Percentiles rank a stretch among this genome's conserved stretches.
phyloP scores from a whole-genome alignment of 768 basidiomycete genomes.

The Kwoniella shandongensis region DNA sequence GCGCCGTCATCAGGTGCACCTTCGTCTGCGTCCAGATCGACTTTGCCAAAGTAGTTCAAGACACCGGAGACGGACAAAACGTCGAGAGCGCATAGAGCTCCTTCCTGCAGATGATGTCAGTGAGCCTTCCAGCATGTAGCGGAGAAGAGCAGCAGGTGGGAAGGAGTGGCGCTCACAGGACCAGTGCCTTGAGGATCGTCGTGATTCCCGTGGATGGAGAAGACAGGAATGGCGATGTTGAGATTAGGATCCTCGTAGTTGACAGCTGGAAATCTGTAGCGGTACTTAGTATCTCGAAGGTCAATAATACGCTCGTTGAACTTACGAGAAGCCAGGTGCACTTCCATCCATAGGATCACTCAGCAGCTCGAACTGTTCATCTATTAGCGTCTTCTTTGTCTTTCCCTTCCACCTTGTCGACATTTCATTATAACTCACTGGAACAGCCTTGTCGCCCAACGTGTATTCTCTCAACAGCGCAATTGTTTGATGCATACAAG shows the following conservation, averaged over 20 bases:
- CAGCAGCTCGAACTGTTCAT: constrained; percentile 70
- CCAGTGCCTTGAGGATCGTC: constrained; percentile 98
- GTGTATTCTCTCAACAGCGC: constrained; percentile 88
- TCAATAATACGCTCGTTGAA: constrained; percentile 17
- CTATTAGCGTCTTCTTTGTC: neutral
- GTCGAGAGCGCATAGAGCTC: constrained; percentile 92
- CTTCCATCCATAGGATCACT: constrained; percentile 92
- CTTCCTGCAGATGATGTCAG: constrained; percentile 62
- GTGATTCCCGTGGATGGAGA: constrained; percentile 99
- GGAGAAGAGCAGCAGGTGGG: neutral
- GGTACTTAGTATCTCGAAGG: neutral
- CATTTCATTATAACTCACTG: too few species aligned
- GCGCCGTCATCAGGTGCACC: constrained; percentile 60
- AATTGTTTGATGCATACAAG: constrained; percentile 83
- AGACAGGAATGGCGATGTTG: constrained; percentile 82
- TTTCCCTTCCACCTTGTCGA: too few species aligned
- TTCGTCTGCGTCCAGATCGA: constrained; percentile 76
- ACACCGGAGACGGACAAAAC: constrained; percentile 90
- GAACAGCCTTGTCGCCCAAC: constrained; percentile 81
- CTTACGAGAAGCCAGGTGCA: constrained; percentile 77
- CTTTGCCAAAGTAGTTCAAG: constrained; percentile 96
- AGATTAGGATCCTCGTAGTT: constrained; percentile 28
- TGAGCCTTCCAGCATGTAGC: neutral
- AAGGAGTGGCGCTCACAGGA: constrained; percentile 60
- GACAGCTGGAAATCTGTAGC: constrained; percentile 74